A percentile compares a stretch with the other conserved stretches of the same genome.
Evolutionary conservation across 1,139 yeast species (phyloP).

Genomic region (Suhomyces yuchorum): DNA sequence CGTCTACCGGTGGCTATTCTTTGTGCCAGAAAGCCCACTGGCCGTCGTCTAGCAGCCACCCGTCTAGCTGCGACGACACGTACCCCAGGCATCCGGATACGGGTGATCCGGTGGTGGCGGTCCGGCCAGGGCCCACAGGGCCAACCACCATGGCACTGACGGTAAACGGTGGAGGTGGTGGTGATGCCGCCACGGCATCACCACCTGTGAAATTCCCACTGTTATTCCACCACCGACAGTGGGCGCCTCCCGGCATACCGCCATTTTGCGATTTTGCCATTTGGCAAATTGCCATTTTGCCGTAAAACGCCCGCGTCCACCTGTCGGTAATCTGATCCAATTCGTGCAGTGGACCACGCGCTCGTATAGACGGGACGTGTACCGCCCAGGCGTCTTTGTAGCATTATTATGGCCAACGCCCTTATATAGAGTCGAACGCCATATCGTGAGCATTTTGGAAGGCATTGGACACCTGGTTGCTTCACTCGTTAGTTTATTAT

Average conservation of each 20-base stretch:
- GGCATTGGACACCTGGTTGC: neutral
- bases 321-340: neutral
- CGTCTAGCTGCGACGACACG: neutral
- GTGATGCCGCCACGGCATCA: no score
- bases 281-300: neutral
- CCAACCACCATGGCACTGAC: no score
- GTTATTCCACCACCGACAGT: neutral
- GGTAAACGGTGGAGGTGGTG: no score
- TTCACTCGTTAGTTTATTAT: neutral
- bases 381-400: conserved; percentile 3
- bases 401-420: conserved; percentile 7
- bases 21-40: neutral
- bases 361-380: neutral
- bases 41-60: neutral
- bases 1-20: neutral
- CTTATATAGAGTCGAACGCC: conserved; percentile 2
- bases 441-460: neutral
- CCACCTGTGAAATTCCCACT: no score
- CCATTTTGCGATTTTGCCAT: no score
- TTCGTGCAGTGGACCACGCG: neutral
- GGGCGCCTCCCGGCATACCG: neutral
- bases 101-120: no score
- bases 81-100: no score
- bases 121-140: no score
- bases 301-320: conserved; percentile 2